phyloP scores from a whole-genome alignment of 192 early-diverging fungal species.

The Ramicandelaber brevisporus region DNA sequence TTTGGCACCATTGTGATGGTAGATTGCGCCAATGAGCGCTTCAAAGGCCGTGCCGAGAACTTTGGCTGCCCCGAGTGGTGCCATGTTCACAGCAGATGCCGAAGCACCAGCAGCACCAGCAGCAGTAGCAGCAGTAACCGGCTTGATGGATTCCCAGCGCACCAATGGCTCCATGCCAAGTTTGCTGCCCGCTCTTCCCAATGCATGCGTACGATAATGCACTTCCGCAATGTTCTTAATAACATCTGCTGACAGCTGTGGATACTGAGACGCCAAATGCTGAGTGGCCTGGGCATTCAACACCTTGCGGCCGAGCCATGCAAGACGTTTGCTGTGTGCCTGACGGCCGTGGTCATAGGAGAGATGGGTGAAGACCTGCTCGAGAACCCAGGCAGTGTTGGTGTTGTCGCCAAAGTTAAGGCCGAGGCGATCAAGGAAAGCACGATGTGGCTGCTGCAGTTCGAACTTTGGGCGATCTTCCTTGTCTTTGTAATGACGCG shows the following conservation, averaged over 20 bases:
- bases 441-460: no score
- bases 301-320: conserved; percentile 27
- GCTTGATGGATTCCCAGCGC: conserved; percentile 40
- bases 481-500: no score
- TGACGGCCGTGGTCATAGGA: conserved; percentile 21
- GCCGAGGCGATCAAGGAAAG: no score
- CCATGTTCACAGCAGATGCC: no score
- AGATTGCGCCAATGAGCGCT: conserved; percentile 72
- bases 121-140: no score
- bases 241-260: conserved; percentile 33
- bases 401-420: no score
- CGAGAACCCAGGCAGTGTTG: conserved; percentile 13
- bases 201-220: conserved; percentile 32
- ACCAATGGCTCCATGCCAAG: conserved; percentile 58
- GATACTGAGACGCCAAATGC: conserved; percentile 51
- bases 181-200: conserved; percentile 36
- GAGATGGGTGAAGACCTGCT: conserved; percentile 26
- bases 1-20: conserved; percentile 35
- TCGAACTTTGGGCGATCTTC: no score
- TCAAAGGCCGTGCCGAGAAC: conserved; percentile 34
- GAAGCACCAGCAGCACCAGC: no score
- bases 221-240: conserved; percentile 31
- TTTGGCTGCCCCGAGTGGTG: conserved; percentile 14
- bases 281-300: conserved; percentile 50
- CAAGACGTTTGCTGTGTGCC: conserved; percentile 17